Evolutionary conservation across 2,329 filamentous ascomycete species (phyloP).

Genomic region (Colletotrichum somersetense): DNA sequence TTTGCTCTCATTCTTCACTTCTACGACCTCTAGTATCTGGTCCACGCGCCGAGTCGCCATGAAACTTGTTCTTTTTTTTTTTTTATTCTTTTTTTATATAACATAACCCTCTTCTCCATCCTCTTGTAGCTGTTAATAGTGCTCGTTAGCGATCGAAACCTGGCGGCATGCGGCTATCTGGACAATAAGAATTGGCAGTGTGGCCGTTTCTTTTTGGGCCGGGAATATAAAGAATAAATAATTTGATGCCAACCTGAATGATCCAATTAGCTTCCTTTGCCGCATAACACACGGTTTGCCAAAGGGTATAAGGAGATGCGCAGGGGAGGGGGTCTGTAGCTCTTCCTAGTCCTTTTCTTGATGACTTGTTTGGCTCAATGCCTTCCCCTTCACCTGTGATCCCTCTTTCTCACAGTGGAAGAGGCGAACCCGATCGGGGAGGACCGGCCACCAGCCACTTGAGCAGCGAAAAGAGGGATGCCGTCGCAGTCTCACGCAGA

Average conservation of each 20-base stretch:
- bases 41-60: conserved; percentile 17
- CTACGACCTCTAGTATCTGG: neutral
- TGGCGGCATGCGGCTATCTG: neutral
- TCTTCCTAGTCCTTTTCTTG: too few species aligned
- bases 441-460: neutral
- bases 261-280: neutral
- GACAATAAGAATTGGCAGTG: neutral
- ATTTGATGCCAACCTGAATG: neutral
- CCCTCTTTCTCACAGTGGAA: neutral
- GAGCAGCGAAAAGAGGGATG: too few species aligned
- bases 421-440: neutral
- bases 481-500: neutral
- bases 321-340: neutral
- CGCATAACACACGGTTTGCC: neutral
- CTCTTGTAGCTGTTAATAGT: conserved; percentile 9
- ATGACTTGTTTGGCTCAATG: too few species aligned
- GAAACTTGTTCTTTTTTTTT: neutral
- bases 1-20: conserved; percentile 18
- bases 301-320: neutral
- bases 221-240: neutral
- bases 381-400: neutral
- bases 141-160: neutral
- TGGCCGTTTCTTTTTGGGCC: neutral
- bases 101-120: neutral
- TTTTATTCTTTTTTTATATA: neutral